Percentiles rank a stretch among this genome's conserved stretches.
phyloP scores from a whole-genome alignment of 1,139 yeast species.

The Geotrichum europaeum region DNA sequence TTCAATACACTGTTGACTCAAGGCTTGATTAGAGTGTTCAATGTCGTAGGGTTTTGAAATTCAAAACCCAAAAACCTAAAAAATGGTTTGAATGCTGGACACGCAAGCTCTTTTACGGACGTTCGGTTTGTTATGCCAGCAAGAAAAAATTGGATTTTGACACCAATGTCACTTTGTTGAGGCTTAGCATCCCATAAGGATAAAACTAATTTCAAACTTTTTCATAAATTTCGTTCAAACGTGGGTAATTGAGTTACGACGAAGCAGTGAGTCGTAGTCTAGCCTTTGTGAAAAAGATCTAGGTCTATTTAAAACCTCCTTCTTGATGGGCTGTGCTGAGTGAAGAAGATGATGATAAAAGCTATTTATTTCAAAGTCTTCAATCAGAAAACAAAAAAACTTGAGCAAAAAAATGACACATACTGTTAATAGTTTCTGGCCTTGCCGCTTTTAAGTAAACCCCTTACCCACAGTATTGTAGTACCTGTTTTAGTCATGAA shows the following conservation, averaged over 20 bases:
- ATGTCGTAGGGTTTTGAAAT: not conserved
- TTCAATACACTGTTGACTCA: too few relatives aligned
- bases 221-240: not conserved
- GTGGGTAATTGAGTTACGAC: not conserved
- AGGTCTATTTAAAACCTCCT: not conserved
- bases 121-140: too few relatives aligned
- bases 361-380: too few relatives aligned
- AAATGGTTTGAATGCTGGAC: too few relatives aligned
- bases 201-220: not conserved
- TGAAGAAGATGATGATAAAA: too few relatives aligned
- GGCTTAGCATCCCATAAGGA: not conserved
- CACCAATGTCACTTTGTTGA: not conserved
- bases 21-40: too few relatives aligned
- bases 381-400: too few relatives aligned
- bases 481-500: not conserved
- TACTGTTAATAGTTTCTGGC: too few relatives aligned
- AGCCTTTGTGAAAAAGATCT: too few relatives aligned
- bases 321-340: not conserved
- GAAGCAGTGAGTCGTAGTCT: not conserved
- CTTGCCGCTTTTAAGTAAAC: not conserved
- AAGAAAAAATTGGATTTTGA: not conserved
- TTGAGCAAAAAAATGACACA: too few relatives aligned
- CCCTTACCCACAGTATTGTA: not conserved
- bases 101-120: too few relatives aligned
- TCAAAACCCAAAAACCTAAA: not conserved